These are phyloP conservation scores for Penicillium expansum DNA, from an alignment of 2,329 filamentous ascomycete genomes.

Conservation along the genomic window DNA sequence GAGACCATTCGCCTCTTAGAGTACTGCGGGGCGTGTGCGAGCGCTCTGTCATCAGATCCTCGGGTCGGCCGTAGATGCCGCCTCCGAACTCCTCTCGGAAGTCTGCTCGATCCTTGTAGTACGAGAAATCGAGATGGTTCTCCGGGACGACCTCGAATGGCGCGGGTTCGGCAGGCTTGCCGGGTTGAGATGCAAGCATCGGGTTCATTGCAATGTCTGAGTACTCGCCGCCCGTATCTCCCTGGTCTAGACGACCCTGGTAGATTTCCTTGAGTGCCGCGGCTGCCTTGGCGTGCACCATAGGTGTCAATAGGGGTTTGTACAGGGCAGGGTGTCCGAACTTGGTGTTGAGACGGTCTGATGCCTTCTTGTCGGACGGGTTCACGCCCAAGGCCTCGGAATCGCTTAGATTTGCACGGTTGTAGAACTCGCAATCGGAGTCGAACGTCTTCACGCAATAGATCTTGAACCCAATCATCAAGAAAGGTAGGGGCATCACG, in stretches of 20 bases:
- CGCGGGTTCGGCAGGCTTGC: constrained; percentile 55
- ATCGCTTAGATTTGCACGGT: constrained; percentile 59
- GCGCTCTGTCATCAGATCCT: constrained; percentile 47
- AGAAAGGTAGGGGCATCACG: constrained; percentile 70
- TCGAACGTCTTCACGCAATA: constrained; percentile 79
- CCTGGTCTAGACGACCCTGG: constrained; percentile 68
- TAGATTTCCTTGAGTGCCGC: constrained; percentile 85
- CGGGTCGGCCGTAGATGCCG: constrained; percentile 52
- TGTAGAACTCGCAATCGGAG: constrained; percentile 75
- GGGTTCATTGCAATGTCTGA: constrained; percentile 76
- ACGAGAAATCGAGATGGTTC: constrained; percentile 80
- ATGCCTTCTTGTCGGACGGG: constrained; percentile 41
- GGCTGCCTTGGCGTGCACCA: constrained; percentile 90
- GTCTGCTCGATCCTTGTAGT: constrained; percentile 85
- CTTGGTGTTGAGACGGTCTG: constrained; percentile 67
- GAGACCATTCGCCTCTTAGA: constrained; percentile 37
- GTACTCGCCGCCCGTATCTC: constrained; percentile 47
- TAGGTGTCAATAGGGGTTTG: constrained; percentile 84
- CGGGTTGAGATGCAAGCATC: constrained; percentile 65
- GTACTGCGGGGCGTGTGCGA: constrained; percentile 44
- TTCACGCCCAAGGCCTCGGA: constrained; percentile 42
- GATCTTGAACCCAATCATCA: constrained; percentile 80
- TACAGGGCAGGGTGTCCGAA: constrained; percentile 93
- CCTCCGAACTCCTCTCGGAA: constrained; percentile 87
- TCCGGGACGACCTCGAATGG: constrained; percentile 92